Conservation (phyloP, 2,329 filamentous ascomycete genomes). For the Clonostachys rosea region DNA sequence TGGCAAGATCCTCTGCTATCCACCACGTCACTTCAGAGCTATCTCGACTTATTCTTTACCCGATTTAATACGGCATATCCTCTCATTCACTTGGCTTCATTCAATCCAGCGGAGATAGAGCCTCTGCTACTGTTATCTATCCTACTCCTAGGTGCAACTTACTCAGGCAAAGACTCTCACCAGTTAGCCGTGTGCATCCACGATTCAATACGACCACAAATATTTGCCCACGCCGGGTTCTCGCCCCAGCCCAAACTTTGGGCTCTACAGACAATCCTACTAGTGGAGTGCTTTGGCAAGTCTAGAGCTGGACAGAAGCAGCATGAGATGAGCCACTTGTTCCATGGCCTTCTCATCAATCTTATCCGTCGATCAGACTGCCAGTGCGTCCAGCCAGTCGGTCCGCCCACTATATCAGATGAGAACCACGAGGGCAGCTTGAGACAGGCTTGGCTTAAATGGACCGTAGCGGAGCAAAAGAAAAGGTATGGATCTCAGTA, state of each 20-base stretch:
- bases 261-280: slow-evolving; percentile 55
- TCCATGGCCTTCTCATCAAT: slow-evolving; percentile 29
- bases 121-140: slow-evolving; percentile 49
- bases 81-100: slow-evolving; percentile 53
- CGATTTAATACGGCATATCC: slow-evolving; percentile 58
- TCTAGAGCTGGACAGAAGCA: slow-evolving; percentile 58
- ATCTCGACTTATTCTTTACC: slow-evolving; percentile 55
- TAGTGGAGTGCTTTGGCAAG: slow-evolving; percentile 63
- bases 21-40: slow-evolving; percentile 44
- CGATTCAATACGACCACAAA: slow-evolving; percentile 52
- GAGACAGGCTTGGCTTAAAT: slow-evolving; percentile 43
- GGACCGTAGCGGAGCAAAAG: slow-evolving; percentile 51
- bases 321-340: slow-evolving; percentile 59
- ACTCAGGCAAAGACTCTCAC: slow-evolving; percentile 52
- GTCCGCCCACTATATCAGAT: slow-evolving; percentile 5
- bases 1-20: slow-evolving; percentile 46
- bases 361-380: slow-evolving; percentile 28
- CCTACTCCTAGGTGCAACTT: slow-evolving; percentile 57
- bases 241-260: slow-evolving; percentile 54
- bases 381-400: slow-evolving; percentile 19
- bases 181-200: slow-evolving; percentile 58
- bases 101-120: slow-evolving; percentile 42
- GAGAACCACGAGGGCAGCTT: slow-evolving; percentile 28
- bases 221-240: slow-evolving; percentile 54
- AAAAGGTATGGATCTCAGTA: slow-evolving; percentile 34